phyloP scores from a whole-genome alignment of 2,329 filamentous ascomycete genomes.

The Eurotiales sp. region DNA sequence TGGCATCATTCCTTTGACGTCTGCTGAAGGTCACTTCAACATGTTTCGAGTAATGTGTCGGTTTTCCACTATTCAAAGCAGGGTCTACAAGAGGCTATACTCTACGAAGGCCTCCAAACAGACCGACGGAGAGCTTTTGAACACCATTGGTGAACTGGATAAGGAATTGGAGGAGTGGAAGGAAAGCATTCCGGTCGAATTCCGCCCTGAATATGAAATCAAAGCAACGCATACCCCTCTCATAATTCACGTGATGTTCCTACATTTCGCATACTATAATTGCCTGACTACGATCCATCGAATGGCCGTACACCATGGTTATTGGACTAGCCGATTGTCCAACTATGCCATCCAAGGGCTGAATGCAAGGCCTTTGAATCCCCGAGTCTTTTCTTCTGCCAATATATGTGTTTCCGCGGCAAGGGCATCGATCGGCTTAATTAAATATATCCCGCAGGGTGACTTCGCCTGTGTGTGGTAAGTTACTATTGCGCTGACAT shows the following conservation, averaged over 20 bases:
- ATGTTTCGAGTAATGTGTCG: conserved; percentile 90
- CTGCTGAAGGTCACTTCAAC: conserved; percentile 90
- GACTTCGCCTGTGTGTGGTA: conserved; percentile 95
- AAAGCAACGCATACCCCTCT: conserved; percentile 86
- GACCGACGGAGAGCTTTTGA: conserved; percentile 85
- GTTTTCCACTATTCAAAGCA: conserved; percentile 86
- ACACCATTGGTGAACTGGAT: conserved; percentile 93
- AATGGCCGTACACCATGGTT: conserved; percentile 96
- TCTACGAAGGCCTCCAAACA: conserved; percentile 89
- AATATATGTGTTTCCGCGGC: conserved; percentile 90
- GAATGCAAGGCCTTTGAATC: conserved; percentile 86
- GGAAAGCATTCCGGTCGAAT: conserved; percentile 89
- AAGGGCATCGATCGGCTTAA: conserved; percentile 83
- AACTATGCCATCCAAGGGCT: conserved; percentile 94
- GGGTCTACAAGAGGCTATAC: conserved; percentile 89
- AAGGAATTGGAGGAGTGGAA: conserved; percentile 92
- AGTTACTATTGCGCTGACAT: conserved; percentile 34
- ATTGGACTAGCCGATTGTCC: conserved; percentile 92
- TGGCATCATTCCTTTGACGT: conserved; percentile 85
- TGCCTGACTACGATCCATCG: conserved; percentile 96
- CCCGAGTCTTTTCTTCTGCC: conserved; percentile 89
- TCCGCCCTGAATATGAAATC: conserved; percentile 95
- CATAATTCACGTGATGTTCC: conserved; percentile 88
- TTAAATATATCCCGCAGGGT: conserved; percentile 94
- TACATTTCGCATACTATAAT: conserved; percentile 98